Conservation (phyloP, 1,139 yeast genomes). For the Diutina rugosa region DNA sequence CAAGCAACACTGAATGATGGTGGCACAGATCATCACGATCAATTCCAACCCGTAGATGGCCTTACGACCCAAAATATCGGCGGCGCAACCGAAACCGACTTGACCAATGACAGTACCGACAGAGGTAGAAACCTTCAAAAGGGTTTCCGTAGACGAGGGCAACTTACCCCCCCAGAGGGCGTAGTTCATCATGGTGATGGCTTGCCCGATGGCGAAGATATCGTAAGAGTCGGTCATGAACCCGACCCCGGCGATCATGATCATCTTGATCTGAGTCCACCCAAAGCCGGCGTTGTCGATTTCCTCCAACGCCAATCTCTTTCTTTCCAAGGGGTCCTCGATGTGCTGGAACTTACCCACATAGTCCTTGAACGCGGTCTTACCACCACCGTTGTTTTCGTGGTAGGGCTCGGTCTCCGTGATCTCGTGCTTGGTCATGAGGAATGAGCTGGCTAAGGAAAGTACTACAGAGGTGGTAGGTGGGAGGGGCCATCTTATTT, state of each 20-base stretch:
- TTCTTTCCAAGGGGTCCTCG: constrained; percentile 79
- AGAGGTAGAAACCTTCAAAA: constrained; percentile 78
- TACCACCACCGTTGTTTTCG: constrained; percentile 44
- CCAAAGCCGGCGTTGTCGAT: constrained; percentile 78
- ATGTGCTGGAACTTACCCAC: constrained; percentile 74
- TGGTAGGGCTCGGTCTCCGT: neutral
- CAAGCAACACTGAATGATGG: constrained; percentile 59
- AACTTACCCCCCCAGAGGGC: constrained; percentile 58
- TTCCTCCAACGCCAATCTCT: constrained; percentile 79
- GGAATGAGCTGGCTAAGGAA: neutral
- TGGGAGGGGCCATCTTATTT: neutral
- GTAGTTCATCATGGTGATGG: constrained; percentile 59
- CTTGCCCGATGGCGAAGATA: constrained; percentile 79
- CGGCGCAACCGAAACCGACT: constrained; percentile 71
- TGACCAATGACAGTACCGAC: constrained; percentile 94
- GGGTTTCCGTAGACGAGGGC: constrained; percentile 54
- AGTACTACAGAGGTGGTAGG: neutral
- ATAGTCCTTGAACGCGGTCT: constrained; percentile 82
- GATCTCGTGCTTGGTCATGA: neutral
- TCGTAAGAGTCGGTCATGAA: constrained; percentile 88
- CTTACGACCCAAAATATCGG: constrained; percentile 82
- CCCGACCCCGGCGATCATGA: constrained; percentile 88
- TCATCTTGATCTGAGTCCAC: constrained; percentile 82
- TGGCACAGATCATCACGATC: constrained; percentile 71
- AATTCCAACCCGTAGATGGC: constrained; percentile 79